Evolutionary conservation across 1,139 yeast genomes (phyloP).

Genomic region (Petasospora rhodanensis): DNA sequence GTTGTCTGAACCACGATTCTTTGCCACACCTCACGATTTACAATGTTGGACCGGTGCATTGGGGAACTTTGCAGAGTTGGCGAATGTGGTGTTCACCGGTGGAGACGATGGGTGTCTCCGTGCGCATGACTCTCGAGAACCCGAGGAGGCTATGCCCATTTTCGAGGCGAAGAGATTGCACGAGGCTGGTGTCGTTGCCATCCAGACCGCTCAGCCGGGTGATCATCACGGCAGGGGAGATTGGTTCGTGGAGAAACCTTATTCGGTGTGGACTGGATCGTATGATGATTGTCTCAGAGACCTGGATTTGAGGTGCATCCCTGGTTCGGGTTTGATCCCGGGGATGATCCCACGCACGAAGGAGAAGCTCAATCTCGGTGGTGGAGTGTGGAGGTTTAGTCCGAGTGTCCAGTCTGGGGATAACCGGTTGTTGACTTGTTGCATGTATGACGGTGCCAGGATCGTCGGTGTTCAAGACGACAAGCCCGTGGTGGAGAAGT

Average conservation of each 20-base stretch:
- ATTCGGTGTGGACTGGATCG: constrained; percentile 80
- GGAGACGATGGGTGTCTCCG: constrained; percentile 82
- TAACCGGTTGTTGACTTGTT: constrained; percentile 60
- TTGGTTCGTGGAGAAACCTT: constrained; percentile 40
- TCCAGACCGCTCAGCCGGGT: constrained; percentile 43
- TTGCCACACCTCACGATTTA: constrained; percentile 45
- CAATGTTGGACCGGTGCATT: constrained; percentile 91
- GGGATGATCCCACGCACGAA: constrained; percentile 46
- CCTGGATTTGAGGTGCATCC: constrained; percentile 59
- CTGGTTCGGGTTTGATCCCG: constrained; percentile 38
- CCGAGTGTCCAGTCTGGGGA: constrained; percentile 49
- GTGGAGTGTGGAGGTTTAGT: constrained; percentile 91
- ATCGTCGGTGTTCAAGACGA: constrained; percentile 34
- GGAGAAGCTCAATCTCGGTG: constrained; percentile 57
- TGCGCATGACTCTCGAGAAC: constrained; percentile 68
- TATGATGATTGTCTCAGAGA: constrained; percentile 77
- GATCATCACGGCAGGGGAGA: constrained; percentile 23
- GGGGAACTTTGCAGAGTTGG: constrained; percentile 52
- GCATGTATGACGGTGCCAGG: constrained; percentile 95
- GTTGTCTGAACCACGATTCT: constrained; percentile 12
- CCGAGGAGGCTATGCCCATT: constrained; percentile 35
- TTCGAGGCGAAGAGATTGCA: constrained; percentile 64
- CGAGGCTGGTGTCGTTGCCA: constrained; percentile 85
- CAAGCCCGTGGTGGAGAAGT: constrained; percentile 37
- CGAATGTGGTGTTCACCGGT: constrained; percentile 71